Evolutionary conservation across 306 rosid species (phyloP).

Genomic region (Dicorynia guianensis): DNA sequence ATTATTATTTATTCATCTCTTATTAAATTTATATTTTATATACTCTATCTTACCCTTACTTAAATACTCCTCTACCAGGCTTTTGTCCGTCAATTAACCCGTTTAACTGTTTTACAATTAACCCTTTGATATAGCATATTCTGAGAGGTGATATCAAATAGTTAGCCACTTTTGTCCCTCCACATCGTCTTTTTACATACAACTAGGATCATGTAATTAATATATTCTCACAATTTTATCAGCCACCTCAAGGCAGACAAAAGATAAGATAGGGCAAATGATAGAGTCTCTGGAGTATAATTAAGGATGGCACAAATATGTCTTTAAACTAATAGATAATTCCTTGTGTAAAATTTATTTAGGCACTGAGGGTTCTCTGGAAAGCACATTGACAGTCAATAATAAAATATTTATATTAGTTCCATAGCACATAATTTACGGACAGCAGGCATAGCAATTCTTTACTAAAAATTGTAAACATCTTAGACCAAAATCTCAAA

Average conservation of each 20-base stretch:
- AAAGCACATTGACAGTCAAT: neutral
- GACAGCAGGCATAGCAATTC: neutral
- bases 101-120: too few species aligned
- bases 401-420: neutral
- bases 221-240: constrained; percentile 5
- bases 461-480: neutral
- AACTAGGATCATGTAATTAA: too few species aligned
- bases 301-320: neutral
- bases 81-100: too few species aligned
- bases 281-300: constrained; percentile 4
- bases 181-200: too few species aligned
- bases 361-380: neutral
- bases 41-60: too few species aligned
- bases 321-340: constrained; percentile 30
- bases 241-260: neutral
- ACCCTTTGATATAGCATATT: too few species aligned
- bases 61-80: too few species aligned
- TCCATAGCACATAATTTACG: neutral
- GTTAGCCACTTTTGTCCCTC: too few species aligned
- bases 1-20: too few species aligned
- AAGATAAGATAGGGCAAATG: constrained; percentile 11
- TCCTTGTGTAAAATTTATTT: constrained; percentile 8
- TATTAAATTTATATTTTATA: too few species aligned
- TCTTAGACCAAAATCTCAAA: constrained; percentile 7
- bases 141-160: too few species aligned